These are phyloP conservation scores for Wickerhamomyces queroliae DNA, from an alignment of 805 yeast genomes.

Conservation along the genomic window DNA sequence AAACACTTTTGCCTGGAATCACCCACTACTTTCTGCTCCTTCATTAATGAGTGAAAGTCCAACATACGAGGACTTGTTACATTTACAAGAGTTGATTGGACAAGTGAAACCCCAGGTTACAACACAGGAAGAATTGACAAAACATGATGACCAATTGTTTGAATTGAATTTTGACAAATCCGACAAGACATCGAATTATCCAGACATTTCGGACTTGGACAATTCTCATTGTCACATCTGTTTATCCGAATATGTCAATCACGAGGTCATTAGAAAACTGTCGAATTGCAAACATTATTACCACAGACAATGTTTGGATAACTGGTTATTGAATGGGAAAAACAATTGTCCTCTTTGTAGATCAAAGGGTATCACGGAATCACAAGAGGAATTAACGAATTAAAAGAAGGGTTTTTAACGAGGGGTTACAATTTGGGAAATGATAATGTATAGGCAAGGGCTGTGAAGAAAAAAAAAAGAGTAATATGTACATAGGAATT, in stretches of 20 bases:
- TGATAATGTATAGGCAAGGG: too few species aligned
- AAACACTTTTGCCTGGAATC: slow-evolving; percentile 42
- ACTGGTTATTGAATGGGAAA: slow-evolving; percentile 47
- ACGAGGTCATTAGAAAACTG: slow-evolving; percentile 42
- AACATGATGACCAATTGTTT: slow-evolving; percentile 30
- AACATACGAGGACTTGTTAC: slow-evolving; percentile 42
- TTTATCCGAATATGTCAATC: slow-evolving; percentile 38
- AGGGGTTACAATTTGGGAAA: too few species aligned
- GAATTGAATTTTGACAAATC: slow-evolving; percentile 10
- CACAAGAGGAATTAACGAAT: not conserved
- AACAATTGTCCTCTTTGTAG: slow-evolving; percentile 58
- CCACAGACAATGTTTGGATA: slow-evolving; percentile 52
- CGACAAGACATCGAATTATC: not conserved
- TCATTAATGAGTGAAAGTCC: slow-evolving; percentile 42
- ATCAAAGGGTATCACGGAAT: slow-evolving; percentile 30
- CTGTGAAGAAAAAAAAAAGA: too few species aligned
- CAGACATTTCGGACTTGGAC: too few species aligned
- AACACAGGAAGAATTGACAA: slow-evolving; percentile 31
- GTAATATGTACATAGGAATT: too few species aligned
- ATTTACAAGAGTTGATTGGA: slow-evolving; percentile 42
- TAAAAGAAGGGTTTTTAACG: not conserved
- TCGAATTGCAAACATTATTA: slow-evolving; percentile 42
- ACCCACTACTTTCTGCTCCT: slow-evolving; percentile 43
- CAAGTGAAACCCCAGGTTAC: slow-evolving; percentile 40
- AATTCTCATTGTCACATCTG: slow-evolving; percentile 42